Conservation (phyloP, 75 land plant species). For the Selaginella tamariscina region DNA sequence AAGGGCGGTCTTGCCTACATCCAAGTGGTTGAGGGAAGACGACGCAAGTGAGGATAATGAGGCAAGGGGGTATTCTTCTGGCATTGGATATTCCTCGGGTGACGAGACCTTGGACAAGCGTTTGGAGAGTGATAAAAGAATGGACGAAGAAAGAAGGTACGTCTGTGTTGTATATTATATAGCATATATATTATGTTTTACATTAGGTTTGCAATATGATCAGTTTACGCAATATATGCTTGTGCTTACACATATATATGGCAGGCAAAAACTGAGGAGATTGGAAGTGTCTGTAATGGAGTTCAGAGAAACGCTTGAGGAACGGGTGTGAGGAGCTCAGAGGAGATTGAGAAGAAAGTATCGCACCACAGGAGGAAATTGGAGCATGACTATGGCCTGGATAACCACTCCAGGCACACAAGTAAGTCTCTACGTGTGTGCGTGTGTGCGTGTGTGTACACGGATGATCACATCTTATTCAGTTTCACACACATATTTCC, state of each 20-base stretch:
- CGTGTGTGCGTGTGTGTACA: constrained; percentile 1
- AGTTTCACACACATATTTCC: no score
- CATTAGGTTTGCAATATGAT: no score
- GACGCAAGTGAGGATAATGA: constrained; percentile 56
- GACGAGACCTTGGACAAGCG: background rate
- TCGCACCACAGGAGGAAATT: constrained; percentile 43
- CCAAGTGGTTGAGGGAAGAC: constrained; percentile 91
- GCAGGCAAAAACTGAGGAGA: constrained; percentile 82
- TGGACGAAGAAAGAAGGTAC: constrained; percentile 87
- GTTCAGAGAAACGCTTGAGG: constrained; percentile 92
- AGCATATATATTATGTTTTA: no score
- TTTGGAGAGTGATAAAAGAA: constrained; percentile 34
- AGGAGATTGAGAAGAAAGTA: constrained; percentile 83
- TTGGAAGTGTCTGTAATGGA: constrained; percentile 84
- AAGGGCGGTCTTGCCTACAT: constrained; percentile 66
- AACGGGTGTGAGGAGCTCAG: constrained; percentile 58
- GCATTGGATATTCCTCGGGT: constrained; percentile 59
- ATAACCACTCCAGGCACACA: constrained; percentile 32
- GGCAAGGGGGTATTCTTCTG: constrained; percentile 41
- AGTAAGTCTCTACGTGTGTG: constrained; percentile 8
- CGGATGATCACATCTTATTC: constrained; percentile 15
- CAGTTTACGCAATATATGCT: no score
- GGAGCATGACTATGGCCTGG: constrained; percentile 59
- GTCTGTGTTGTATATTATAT: no score
- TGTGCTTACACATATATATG: no score